phyloP scores from a whole-genome alignment of 2,329 filamentous ascomycete species.

The Neoarthrinium moseri region DNA sequence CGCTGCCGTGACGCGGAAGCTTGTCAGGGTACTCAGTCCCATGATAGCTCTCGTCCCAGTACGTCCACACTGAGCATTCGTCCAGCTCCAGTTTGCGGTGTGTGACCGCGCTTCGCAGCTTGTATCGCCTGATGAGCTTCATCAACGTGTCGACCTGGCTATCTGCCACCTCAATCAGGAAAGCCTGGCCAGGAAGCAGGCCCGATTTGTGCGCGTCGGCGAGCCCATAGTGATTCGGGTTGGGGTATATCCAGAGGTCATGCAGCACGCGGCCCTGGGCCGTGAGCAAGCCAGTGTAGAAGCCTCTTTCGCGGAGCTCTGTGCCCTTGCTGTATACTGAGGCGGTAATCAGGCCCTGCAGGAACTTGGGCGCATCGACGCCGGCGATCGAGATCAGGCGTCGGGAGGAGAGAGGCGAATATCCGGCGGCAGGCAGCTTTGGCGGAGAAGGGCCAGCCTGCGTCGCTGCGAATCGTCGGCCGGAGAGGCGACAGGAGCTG shows the following conservation, averaged over 20 bases:
- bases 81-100: slow-evolving; percentile 64
- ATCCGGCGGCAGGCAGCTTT: slow-evolving; percentile 42
- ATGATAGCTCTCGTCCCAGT: slow-evolving; percentile 60
- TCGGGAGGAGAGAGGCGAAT: slow-evolving; percentile 66
- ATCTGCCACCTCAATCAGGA: slow-evolving; percentile 81
- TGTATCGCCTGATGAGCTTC: slow-evolving; percentile 80
- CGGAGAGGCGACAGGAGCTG: neutral
- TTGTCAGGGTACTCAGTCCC: slow-evolving; percentile 16
- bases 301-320: slow-evolving; percentile 41
- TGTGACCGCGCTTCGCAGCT: slow-evolving; percentile 76
- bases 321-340: slow-evolving; percentile 50
- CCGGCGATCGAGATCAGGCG: slow-evolving; percentile 78
- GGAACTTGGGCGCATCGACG: slow-evolving; percentile 75
- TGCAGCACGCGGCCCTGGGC: slow-evolving; percentile 80
- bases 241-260: slow-evolving; percentile 87
- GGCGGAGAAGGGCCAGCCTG: slow-evolving; percentile 25
- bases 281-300: slow-evolving; percentile 84
- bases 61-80: slow-evolving; percentile 69
- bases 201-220: slow-evolving; percentile 15
- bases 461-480: neutral
- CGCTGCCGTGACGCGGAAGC: slow-evolving; percentile 19
- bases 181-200: slow-evolving; percentile 43
- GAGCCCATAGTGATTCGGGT: slow-evolving; percentile 31
- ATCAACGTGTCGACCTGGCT: slow-evolving; percentile 60
- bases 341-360: slow-evolving; percentile 84